Evolutionary conservation across 768 basidiomycete genomes (phyloP), one percentile per base, ranked within the genome.

Genomic region (Hirschioporus abietinus): DNA sequence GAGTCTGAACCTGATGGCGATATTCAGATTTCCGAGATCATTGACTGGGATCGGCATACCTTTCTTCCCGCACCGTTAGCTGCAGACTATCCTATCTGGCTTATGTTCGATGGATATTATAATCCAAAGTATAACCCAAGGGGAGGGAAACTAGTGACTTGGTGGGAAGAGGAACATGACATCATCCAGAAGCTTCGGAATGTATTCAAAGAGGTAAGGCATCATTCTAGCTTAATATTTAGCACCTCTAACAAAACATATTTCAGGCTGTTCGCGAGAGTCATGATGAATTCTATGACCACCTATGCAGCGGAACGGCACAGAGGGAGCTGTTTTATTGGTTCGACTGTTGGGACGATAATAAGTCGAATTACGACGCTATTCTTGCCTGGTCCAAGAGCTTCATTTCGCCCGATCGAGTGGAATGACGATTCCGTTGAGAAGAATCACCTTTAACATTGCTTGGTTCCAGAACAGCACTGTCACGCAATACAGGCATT

Each of bases 1-100:
- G 42, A 52, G 3, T 52, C 42, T 52, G 42, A 10, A 52, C 15
- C 4, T 15, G 66, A 70, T 61, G 65, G 23, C 9, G 64, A 65
- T 26, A 69, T 73, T 4, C 25, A 60, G 4, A 58, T 75, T 26
- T 66, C 69, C 24, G 70, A 66, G 12, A 35, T 74, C 35, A 59
- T 73, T 8, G 74, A 72, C 57, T 75, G 74, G 74, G 72, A 70
- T 64, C 60, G 20, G 61, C 72, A 74, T 60, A 60, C 65, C 7
- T 60, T 71, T 7, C 35, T 64, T 1, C 74, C 74, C 24, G 70
- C 70, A 12, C 69, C 69, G 1, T 65, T 74, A 5, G 74, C 70
- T 7, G 74, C 70, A 25, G 42, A 68, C n/a, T 70, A 73, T 63
- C 74, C 74, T 6, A 20, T 35, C 1, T 75, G 73, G 70, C 66